These are phyloP conservation scores for Chytriomyces hyalinus DNA, from an alignment of 192 early-diverging fungal species.

Conservation along the genomic window DNA sequence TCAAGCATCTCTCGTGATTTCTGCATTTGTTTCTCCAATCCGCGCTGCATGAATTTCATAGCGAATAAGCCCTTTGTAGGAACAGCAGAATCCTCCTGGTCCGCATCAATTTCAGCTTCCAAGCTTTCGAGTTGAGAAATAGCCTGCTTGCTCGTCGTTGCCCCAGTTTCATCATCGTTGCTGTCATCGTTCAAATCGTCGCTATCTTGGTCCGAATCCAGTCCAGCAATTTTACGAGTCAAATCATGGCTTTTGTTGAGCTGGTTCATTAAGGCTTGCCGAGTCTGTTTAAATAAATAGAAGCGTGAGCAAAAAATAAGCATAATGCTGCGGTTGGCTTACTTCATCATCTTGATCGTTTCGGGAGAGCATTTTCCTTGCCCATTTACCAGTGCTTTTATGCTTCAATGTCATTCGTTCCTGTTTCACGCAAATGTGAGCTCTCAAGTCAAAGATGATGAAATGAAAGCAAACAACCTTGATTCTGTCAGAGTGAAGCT, in stretches of 20 bases:
- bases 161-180: slow-evolving; percentile 56
- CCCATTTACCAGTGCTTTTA: slow-evolving; percentile 97
- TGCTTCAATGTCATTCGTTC: slow-evolving; percentile 93
- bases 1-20: slow-evolving; percentile 21
- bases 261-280: slow-evolving; percentile 85
- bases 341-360: slow-evolving; percentile 43
- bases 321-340: background rate
- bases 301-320: background rate
- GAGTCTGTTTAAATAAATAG: slow-evolving; percentile 49
- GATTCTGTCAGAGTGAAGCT: slow-evolving; percentile 80
- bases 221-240: slow-evolving; percentile 79
- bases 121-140: slow-evolving; percentile 48
- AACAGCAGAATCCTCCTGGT: slow-evolving; percentile 45
- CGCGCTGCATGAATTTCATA: slow-evolving; percentile 99
- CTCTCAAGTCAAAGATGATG: background rate
- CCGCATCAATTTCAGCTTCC: slow-evolving; percentile 47
- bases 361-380: slow-evolving; percentile 72
- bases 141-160: slow-evolving; percentile 9
- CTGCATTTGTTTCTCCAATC: slow-evolving; percentile 47
- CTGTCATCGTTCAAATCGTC: slow-evolving; percentile 38
- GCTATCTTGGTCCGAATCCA: slow-evolving; percentile 51
- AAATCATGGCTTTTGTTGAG: slow-evolving; percentile 78
- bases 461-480: slow-evolving; percentile 36
- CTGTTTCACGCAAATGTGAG: slow-evolving; percentile 35
- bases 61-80: slow-evolving; percentile 82